A percentile compares a stretch with the other conserved stretches of the same genome.
Conservation (phyloP, 2,329 filamentous ascomycete genomes). For the Pestalotiopsis sp. region DNA sequence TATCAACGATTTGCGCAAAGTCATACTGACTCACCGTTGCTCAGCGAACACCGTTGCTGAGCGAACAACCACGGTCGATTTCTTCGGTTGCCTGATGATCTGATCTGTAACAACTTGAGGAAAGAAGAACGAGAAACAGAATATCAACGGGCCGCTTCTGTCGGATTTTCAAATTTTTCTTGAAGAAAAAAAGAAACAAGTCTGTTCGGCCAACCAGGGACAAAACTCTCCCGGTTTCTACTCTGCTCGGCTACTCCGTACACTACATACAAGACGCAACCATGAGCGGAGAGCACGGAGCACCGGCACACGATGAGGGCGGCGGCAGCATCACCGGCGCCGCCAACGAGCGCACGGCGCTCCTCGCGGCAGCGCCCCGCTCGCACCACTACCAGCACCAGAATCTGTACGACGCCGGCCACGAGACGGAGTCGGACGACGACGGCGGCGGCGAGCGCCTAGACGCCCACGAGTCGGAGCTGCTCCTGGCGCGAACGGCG, state of each 20-base stretch:
- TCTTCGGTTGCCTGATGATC: not conserved
- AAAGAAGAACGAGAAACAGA: too few relatives aligned
- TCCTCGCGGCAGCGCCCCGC: not conserved
- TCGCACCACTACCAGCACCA: not conserved
- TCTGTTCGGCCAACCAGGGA: not conserved
- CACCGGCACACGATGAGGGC: not conserved
- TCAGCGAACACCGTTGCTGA: not conserved
- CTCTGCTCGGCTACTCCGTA: not conserved
- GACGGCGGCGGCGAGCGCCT: slow-evolving; percentile 15
- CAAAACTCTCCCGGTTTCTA: not conserved
- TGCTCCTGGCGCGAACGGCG: slow-evolving; percentile 39
- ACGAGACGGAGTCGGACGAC: not conserved
- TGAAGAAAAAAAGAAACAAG: not conserved
- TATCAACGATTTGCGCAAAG: not conserved
- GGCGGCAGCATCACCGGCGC: not conserved
- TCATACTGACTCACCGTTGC: not conserved
- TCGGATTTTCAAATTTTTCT: not conserved
- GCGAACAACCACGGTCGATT: not conserved
- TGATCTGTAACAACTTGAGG: not conserved
- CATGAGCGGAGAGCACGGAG: not conserved
- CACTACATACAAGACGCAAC: not conserved
- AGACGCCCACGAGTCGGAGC: slow-evolving; percentile 33
- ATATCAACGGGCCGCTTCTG: not conserved
- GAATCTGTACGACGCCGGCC: not conserved
- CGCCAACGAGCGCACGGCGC: not conserved